Base-by-base conservation (phyloP, 768 basidiomycete genomes). In the Nevesoporus exiguus region DNA sequence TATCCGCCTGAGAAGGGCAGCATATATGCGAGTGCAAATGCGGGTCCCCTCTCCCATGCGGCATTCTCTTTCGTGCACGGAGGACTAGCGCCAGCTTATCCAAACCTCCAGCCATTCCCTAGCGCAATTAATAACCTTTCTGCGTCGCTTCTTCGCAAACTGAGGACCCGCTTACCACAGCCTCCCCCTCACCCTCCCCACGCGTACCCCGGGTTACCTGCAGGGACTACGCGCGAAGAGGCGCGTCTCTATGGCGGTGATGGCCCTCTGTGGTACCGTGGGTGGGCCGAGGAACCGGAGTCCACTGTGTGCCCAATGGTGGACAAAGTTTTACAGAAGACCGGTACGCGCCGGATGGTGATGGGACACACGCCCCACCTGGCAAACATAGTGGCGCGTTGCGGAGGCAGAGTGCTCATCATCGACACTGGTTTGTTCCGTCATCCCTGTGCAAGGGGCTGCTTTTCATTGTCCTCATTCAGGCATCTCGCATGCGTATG, bases 301-400 rank as follows among this genome's bases (percentile, higher is more conserved):
- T 80, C 80, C 52, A 75, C 75, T 47, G 82, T 81, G 5, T 99
- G 97, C 68, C 67, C 61, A 2, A 77, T 82, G 33, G 93, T 93
- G 0, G 85, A 90, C 54, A 71, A 76, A 24, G 86, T 95, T 17
- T 72, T 91, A 48, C 66, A 78, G 30, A 82, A 80, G 68, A 86
- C 91, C 1, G 93, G 93, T 1, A 94, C 90, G 25, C 74, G 91
- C 54, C 76, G 93, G 61, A 85, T 95, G 84, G 81, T 99, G 42
- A 94, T 97, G 93, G 96, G 96, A 0, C 97, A 98, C 69, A 98
- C 97, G 0, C 96, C 97, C 1, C 80, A 95, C 67, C 93, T 97
- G 40, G 56, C 91, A 80, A 82, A 82, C 59, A 95, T 98, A 45
- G 84, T 89, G 4, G 82, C 89, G 6, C 77, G 94, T 53, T 99